Percentiles rank a stretch among this genome's conserved stretches.
Conservation (phyloP, 768 basidiomycete species). For the Scleroderma bovista region DNA sequence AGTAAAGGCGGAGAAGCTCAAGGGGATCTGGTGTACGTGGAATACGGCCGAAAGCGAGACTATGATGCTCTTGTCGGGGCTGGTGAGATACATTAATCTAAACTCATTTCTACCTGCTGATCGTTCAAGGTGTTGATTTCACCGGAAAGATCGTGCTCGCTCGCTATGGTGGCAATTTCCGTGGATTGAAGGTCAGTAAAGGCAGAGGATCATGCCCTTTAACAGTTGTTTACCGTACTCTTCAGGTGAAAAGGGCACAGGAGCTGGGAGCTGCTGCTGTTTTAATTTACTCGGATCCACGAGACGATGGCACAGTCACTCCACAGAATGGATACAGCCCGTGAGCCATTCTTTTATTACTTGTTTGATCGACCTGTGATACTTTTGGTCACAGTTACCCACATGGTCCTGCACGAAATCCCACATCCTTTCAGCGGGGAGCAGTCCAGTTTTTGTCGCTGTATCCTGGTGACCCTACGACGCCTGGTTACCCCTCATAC, state of each 20-base stretch:
- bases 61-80: conserved; percentile 53
- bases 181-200: conserved; percentile 58
- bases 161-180: conserved; percentile 58
- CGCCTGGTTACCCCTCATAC: conserved; percentile 61
- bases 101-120: background rate
- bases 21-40: conserved; percentile 52
- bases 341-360: conserved; percentile 22
- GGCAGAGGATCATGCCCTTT: conserved; percentile 1
- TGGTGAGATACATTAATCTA: conserved; percentile 29
- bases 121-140: conserved; percentile 47
- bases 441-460: conserved; percentile 58
- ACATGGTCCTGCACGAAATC: conserved; percentile 61
- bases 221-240: background rate
- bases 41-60: conserved; percentile 57
- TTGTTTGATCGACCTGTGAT: background rate
- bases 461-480: conserved; percentile 44
- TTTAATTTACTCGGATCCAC: conserved; percentile 60
- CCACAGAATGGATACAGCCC: conserved; percentile 49
- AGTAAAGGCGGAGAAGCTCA: conserved; percentile 61
- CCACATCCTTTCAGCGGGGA: conserved; percentile 59
- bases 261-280: conserved; percentile 57
- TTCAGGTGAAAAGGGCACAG: conserved; percentile 54
- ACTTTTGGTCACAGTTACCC: conserved; percentile 40
- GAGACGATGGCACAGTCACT: conserved; percentile 61
- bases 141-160: conserved; percentile 53